Conservation (phyloP, 2,329 filamentous ascomycete species). For the Aureobasidium sp. region DNA sequence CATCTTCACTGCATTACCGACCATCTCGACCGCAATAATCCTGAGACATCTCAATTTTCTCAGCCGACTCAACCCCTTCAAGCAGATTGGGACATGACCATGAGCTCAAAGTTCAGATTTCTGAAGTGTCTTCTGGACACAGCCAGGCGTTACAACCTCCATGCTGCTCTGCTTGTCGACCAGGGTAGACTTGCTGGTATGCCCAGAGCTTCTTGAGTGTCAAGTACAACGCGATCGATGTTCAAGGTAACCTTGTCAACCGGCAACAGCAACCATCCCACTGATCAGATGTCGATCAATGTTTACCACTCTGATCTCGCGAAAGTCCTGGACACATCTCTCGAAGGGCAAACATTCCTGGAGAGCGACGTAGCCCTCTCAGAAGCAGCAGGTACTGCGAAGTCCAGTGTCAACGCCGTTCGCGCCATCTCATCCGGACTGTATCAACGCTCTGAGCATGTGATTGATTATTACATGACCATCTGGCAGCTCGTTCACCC, state of each 20-base stretch:
- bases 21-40: slow-evolving; percentile 29
- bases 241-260: slow-evolving; percentile 17
- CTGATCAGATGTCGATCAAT: slow-evolving; percentile 18
- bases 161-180: slow-evolving; percentile 26
- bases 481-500: too few species aligned
- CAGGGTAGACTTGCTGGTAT: slow-evolving; percentile 27
- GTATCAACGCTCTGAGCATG: too few species aligned
- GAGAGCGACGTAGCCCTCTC: too few species aligned
- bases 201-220: slow-evolving; percentile 27
- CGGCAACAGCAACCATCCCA: slow-evolving; percentile 29
- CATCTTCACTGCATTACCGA: slow-evolving; percentile 19
- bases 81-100: slow-evolving; percentile 29
- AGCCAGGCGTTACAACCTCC: slow-evolving; percentile 22
- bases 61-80: slow-evolving; percentile 22
- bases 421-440: too few species aligned
- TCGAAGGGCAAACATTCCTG: too few species aligned
- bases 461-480: too few species aligned
- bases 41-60: slow-evolving; percentile 25
- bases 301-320: too few species aligned
- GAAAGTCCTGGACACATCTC: too few species aligned
- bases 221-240: slow-evolving; percentile 6
- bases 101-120: slow-evolving; percentile 33
- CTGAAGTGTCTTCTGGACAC: slow-evolving; percentile 27
- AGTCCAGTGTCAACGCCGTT: too few species aligned
- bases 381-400: too few species aligned